A percentile compares a stretch with the other conserved stretches of the same genome.
These are phyloP conservation scores for Saturnispora mendoncae DNA, from an alignment of 805 yeast species.

Conservation along the genomic window DNA sequence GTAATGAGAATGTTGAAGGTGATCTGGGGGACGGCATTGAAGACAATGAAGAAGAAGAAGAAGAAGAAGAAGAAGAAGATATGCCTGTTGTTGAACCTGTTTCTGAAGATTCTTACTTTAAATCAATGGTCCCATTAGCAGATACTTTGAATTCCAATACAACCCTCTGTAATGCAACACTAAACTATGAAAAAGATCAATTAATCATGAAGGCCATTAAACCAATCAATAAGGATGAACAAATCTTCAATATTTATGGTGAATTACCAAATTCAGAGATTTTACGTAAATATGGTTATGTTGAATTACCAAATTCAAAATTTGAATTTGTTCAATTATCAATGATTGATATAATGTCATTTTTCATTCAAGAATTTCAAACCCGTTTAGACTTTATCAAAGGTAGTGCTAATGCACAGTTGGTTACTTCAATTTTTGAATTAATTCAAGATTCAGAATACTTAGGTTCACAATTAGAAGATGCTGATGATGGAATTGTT, in stretches of 20 bases:
- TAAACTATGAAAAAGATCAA: slow-evolving; percentile 40
- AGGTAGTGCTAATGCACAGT: slow-evolving; percentile 12
- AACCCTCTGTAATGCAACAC: slow-evolving; percentile 60
- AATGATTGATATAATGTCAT: slow-evolving; percentile 32
- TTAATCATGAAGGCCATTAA: slow-evolving; percentile 67
- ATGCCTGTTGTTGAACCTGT: slow-evolving; percentile 19
- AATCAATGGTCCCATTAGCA: slow-evolving; percentile 90
- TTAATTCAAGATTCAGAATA: slow-evolving; percentile 30
- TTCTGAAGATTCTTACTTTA: slow-evolving; percentile 34
- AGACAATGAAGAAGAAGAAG: slow-evolving; percentile 16
- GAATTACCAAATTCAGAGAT: slow-evolving; percentile 89
- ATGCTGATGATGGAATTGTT: slow-evolving; percentile 30
- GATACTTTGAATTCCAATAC: slow-evolving; percentile 88
- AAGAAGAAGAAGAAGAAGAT: slow-evolving; percentile 14
- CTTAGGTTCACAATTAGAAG: slow-evolving; percentile 26
- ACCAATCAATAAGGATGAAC: slow-evolving; percentile 55
- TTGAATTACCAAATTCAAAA: slow-evolving; percentile 61
- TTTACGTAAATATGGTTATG: slow-evolving; percentile 84
- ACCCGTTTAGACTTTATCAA: slow-evolving; percentile 16
- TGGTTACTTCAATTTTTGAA: slow-evolving; percentile 32
- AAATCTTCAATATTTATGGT: slow-evolving; percentile 82
- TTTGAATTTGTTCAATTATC: slow-evolving; percentile 77
- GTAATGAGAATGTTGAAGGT: slow-evolving; percentile 27
- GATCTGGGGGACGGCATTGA: slow-evolving; percentile 20
- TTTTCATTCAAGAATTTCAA: slow-evolving; percentile 26